Evolutionary conservation across 345 rosid species (phyloP).

Genomic region (Salix brachista): DNA sequence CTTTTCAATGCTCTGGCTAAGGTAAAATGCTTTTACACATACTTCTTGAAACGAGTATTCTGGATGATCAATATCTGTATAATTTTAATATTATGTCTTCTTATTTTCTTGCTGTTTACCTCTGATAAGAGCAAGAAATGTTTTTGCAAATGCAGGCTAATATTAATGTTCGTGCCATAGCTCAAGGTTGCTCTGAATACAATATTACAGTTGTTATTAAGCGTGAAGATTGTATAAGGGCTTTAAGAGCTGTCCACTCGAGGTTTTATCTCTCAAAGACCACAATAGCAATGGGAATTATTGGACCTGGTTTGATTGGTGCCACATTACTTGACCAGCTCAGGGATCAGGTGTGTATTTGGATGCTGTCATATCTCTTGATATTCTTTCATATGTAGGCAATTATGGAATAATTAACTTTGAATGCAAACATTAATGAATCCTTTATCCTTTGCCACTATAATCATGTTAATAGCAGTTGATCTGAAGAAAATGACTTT

Average conservation of each 20-base stretch:
- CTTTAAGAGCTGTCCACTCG: conserved; percentile 94
- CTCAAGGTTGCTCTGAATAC: conserved; percentile 99
- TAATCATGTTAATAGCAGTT: neutral
- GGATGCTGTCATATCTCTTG: neutral
- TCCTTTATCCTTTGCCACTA: neutral
- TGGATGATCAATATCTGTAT: neutral
- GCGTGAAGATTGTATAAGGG: conserved; percentile 92
- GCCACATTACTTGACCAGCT: conserved; percentile 91
- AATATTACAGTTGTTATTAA: conserved; percentile 82
- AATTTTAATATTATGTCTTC: neutral
- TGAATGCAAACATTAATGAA: neutral
- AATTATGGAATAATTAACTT: neutral
- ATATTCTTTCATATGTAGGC: neutral
- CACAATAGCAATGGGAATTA: conserved; percentile 85
- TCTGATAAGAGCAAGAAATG: neutral
- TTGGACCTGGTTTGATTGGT: conserved; percentile 97
- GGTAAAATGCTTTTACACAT: conserved; percentile 40
- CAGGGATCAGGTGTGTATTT: conserved; percentile 69
- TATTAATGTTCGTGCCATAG: conserved; percentile 90
- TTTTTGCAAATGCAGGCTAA: conserved; percentile 62
- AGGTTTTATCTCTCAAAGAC: conserved; percentile 93
- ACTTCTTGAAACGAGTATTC: neutral
- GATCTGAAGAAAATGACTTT: neutral
- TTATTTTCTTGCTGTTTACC: neutral
- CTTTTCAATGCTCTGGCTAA: conserved; percentile 93